Evolutionary conservation across 805 yeast species (phyloP).

Genomic region (Saturnispora kantuleensis): DNA sequence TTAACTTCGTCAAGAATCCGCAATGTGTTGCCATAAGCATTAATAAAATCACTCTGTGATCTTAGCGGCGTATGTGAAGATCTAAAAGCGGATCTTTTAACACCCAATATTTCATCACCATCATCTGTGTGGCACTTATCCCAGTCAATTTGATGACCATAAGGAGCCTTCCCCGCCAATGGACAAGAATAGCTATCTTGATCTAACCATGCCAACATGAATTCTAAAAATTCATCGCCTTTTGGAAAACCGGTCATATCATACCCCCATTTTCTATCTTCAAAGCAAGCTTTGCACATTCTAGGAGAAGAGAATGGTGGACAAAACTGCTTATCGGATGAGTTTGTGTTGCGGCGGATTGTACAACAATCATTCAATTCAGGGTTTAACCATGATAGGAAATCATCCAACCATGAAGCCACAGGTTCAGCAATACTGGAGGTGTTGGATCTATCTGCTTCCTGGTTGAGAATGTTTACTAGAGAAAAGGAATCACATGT

Average conservation of each 20-base stretch:
- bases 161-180: slow-evolving; percentile 91
- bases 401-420: slow-evolving; percentile 92
- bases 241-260: slow-evolving; percentile 80
- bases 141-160: slow-evolving; percentile 46
- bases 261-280: slow-evolving; percentile 52
- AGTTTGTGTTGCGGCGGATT: slow-evolving; percentile 37
- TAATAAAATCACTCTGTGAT: slow-evolving; percentile 76
- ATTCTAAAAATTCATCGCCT: slow-evolving; percentile 55
- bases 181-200: slow-evolving; percentile 86
- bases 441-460: slow-evolving; percentile 51
- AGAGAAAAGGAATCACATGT: slow-evolving; percentile 73
- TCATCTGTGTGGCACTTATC: slow-evolving; percentile 14
- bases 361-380: slow-evolving; percentile 79
- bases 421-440: slow-evolving; percentile 75
- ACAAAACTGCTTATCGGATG: slow-evolving; percentile 43
- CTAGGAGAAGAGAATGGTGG: slow-evolving; percentile 57
- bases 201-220: slow-evolving; percentile 71
- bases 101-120: slow-evolving; percentile 15
- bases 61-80: slow-evolving; percentile 70
- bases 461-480: slow-evolving; percentile 77
- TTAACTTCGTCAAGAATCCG: slow-evolving; percentile 54
- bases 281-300: slow-evolving; percentile 66
- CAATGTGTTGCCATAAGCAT: slow-evolving; percentile 63
- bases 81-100: slow-evolving; percentile 61
- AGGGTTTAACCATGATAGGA: slow-evolving; percentile 79